These are phyloP conservation scores for Termitomyces sp. DNA, from an alignment of 768 basidiomycete genomes.

Conservation along the genomic window DNA sequence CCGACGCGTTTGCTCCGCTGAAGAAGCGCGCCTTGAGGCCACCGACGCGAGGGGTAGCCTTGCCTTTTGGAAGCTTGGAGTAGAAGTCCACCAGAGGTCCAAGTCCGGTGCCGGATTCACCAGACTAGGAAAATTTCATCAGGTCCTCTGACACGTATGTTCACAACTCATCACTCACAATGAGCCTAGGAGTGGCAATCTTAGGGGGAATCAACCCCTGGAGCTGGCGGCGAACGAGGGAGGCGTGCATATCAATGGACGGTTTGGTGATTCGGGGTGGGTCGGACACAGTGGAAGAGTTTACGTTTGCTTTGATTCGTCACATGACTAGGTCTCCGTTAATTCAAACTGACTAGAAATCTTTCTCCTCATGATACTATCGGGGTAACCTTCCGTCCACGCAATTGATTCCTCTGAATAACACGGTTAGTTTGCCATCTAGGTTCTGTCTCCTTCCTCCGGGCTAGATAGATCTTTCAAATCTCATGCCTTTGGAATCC, in stretches of 20 bases:
- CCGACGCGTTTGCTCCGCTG: slow-evolving; percentile 82
- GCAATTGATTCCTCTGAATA: background rate
- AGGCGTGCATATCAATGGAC: slow-evolving; percentile 58
- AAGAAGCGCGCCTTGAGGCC: slow-evolving; percentile 83
- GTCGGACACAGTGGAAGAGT: slow-evolving; percentile 10
- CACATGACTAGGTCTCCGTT: background rate
- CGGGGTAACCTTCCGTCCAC: no score
- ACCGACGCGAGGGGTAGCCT: slow-evolving; percentile 50
- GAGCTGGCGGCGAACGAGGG: slow-evolving; percentile 82
- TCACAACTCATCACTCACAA: slow-evolving; percentile 46
- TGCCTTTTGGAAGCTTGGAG: slow-evolving; percentile 92
- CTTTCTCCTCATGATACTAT: no score
- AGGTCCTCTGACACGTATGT: background rate
- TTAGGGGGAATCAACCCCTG: slow-evolving; percentile 88
- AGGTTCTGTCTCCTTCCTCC: background rate
- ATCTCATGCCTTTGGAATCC: background rate
- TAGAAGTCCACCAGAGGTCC: slow-evolving; percentile 90
- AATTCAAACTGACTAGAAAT: no score
- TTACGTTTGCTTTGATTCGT: slow-evolving; percentile 7
- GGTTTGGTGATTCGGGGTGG: slow-evolving; percentile 17
- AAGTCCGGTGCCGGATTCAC: slow-evolving; percentile 77
- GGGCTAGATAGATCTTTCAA: background rate
- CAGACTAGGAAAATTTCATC: slow-evolving; percentile 45
- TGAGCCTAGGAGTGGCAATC: slow-evolving; percentile 85
- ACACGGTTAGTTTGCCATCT: background rate